Evolutionary conservation across 1,284 basidiomycete species (phyloP), one percentile per base, ranked within the genome.

Genomic region (Naganishia cerealis): DNA sequence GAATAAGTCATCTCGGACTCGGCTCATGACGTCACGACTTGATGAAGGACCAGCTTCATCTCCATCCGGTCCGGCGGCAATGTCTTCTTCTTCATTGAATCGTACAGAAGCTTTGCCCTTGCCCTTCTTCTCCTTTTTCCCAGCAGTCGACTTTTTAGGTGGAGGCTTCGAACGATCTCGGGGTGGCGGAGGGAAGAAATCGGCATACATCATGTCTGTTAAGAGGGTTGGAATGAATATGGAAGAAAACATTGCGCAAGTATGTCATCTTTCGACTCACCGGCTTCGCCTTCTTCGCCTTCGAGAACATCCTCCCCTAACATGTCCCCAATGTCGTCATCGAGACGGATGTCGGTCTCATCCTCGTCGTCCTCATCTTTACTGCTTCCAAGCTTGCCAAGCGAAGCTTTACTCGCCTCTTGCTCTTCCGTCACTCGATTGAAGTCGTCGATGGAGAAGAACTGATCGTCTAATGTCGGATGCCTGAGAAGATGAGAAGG

Each of bases 371-470:
- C 84, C 36, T 83, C 81, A 55, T 80, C 79, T 26, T 79, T 80
- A 50, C 81, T 80, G n/a, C 79, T 80, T 33, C 81, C 80, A 10
- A 89, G 82, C 57, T 80, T 82, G 59, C 90, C 89, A 72, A 82
- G 82, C 6, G 88, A 87, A 15, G 86, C 82, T 13, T 82, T 83
- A 68, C 83, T 85, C 16, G 88, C 87, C 80, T 96, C 93, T 8
- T 88, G 86, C 72, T 87, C 87, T 78, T 91, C 90, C 1, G 90
- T 90, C 79, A 93, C 87, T 5, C 88, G 86, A 77, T 98, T 96
- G 83, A 99, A 98, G 26, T 87, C 85, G 66, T 88, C 87, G 66
- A 98, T 86, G 67, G 90, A 87, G 81, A 99, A 99, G 83, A 99
- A 98, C 33, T 85, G 87, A 78, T 98, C 95, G 79, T 98, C 90